A percentile compares a stretch with the other conserved stretches of the same genome.
Conservation (phyloP, 768 basidiomycete genomes). For the Fomitopsis pulvina region DNA sequence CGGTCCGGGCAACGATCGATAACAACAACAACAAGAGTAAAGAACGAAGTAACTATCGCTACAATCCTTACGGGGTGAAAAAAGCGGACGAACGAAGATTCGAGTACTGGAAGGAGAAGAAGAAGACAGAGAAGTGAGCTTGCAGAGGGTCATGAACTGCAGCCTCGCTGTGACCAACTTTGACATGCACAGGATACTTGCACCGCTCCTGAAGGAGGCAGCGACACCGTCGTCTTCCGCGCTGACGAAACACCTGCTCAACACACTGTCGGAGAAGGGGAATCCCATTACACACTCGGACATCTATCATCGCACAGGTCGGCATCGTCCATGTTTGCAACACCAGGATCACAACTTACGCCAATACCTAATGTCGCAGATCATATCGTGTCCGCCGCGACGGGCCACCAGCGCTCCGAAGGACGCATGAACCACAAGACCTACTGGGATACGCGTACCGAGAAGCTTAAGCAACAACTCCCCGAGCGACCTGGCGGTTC, state of each 20-base stretch:
- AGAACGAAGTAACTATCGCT: conserved; percentile 18
- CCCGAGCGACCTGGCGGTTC: conserved; percentile 9
- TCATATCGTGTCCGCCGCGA: conserved; percentile 52
- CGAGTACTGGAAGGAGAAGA: conserved; percentile 23
- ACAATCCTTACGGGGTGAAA: conserved; percentile 23
- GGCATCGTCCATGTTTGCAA: conserved; percentile 9
- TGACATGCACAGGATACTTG: conserved; percentile 20
- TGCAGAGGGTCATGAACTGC: not conserved
- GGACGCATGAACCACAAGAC: conserved; percentile 9
- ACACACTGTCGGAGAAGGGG: conserved; percentile 50
- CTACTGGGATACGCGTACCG: conserved; percentile 17
- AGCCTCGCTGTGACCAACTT: not conserved
- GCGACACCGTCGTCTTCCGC: conserved; percentile 31
- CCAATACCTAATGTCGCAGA: conserved; percentile 29
- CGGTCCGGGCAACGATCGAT: conserved; percentile 5
- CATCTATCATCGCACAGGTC: conserved; percentile 55
- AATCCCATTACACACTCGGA: conserved; percentile 81
- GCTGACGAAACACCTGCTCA: conserved; percentile 56
- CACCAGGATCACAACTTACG: not conserved
- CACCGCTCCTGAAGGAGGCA: conserved; percentile 25
- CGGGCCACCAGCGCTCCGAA: conserved; percentile 30
- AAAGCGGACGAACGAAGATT: conserved; percentile 18
- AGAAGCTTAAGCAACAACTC: conserved; percentile 23
- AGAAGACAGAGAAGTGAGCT: conserved; percentile 16
- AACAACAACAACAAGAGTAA: conserved; percentile 14